Percentiles rank a stretch among this genome's conserved stretches.
These are phyloP conservation scores for Castanea mollissima DNA, from an alignment of 306 rosid genomes.

Conservation along the genomic window DNA sequence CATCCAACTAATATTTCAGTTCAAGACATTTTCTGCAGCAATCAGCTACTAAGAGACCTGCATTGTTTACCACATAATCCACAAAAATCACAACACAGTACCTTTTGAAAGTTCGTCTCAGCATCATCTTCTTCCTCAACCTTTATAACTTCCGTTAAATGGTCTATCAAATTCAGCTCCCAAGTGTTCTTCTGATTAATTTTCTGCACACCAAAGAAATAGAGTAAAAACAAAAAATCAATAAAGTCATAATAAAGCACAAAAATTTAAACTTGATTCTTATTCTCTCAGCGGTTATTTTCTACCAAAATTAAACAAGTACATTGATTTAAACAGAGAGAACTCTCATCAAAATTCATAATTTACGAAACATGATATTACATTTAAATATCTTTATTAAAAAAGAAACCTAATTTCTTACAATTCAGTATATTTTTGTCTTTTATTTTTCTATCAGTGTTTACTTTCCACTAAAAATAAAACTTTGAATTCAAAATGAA, in stretches of 20 bases:
- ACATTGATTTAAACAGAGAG: no score
- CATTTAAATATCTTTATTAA: no score
- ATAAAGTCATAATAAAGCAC: neutral
- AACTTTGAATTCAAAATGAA: neutral
- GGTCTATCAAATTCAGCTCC: constrained; percentile 94
- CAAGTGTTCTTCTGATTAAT: constrained; percentile 96
- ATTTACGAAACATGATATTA: no score
- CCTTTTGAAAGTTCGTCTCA: constrained; percentile 97
- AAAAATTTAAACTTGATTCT: neutral
- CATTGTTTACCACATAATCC: neutral
- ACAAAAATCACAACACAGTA: constrained; percentile 4
- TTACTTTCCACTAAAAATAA: neutral
- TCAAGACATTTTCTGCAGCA: neutral
- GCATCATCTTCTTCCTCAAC: constrained; percentile 69
- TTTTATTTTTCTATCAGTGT: neutral
- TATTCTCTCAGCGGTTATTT: neutral
- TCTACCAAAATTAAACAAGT: neutral
- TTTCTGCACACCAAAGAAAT: constrained; percentile 52
- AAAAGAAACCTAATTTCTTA: no score
- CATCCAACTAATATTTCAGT: neutral
- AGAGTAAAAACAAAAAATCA: neutral
- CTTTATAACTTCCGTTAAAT: constrained; percentile 80
- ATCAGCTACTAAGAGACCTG: constrained; percentile 2
- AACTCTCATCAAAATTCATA: no score
- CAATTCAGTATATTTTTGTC: no score